These are phyloP conservation scores for Cercospora nicotianae DNA, from an alignment of 2,329 filamentous ascomycete species.

Conservation along the genomic window DNA sequence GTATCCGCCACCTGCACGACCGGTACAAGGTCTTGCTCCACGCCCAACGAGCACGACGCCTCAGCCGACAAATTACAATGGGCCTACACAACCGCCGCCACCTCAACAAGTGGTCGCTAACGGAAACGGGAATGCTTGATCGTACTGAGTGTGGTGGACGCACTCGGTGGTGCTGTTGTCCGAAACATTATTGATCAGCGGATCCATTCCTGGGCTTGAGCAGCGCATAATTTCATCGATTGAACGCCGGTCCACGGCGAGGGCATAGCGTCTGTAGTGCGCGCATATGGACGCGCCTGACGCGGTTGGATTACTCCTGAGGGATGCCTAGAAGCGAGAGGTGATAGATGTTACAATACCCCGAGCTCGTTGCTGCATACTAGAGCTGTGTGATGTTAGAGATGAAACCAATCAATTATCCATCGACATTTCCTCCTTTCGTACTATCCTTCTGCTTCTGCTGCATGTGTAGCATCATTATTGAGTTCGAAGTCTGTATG, in stretches of 20 bases:
- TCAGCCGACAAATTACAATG: slow-evolving; percentile 24
- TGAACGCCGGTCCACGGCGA: background rate
- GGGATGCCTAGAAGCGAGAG: background rate
- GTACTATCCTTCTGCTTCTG: background rate
- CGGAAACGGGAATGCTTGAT: background rate
- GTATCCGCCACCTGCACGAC: slow-evolving; percentile 20
- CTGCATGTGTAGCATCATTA: background rate
- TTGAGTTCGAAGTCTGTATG: background rate
- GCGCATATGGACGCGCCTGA: background rate
- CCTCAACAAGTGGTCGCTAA: background rate
- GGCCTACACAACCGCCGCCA: slow-evolving; percentile 11
- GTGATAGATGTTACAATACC: background rate
- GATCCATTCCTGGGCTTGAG: background rate
- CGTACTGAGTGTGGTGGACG: background rate
- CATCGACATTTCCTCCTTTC: background rate
- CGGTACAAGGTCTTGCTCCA: slow-evolving; percentile 20
- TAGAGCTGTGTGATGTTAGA: background rate
- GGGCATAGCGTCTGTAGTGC: background rate
- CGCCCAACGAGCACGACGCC: slow-evolving; percentile 31
- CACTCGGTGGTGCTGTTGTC: background rate
- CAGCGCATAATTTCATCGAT: background rate
- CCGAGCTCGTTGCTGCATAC: background rate
- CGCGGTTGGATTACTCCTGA: background rate
- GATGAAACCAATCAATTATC: background rate
- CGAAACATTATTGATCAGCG: background rate